phyloP scores from a whole-genome alignment of 441 rosid species.

The Erysimum pusillum region DNA sequence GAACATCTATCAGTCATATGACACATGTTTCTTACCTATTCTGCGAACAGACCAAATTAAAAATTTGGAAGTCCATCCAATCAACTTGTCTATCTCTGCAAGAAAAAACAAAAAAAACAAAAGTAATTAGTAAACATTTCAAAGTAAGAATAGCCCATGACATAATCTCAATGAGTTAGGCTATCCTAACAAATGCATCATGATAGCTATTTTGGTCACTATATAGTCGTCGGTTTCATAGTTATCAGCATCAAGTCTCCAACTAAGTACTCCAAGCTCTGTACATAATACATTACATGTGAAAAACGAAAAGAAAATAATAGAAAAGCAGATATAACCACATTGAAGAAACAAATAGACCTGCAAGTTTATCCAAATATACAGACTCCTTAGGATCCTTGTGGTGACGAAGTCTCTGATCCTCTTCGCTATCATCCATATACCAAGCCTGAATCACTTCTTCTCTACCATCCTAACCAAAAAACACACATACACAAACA shows the following conservation, averaged over 20 bases:
- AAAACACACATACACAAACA: not conserved
- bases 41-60: too few relatives aligned
- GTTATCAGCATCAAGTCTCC: constrained; percentile 90
- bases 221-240: constrained; percentile 76
- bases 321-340: not conserved
- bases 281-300: constrained; percentile 27
- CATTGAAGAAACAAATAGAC: constrained; percentile 44
- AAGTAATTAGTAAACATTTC: too few relatives aligned
- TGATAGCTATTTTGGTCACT: too few relatives aligned
- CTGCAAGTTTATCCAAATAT: constrained; percentile 75
- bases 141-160: too few relatives aligned
- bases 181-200: too few relatives aligned
- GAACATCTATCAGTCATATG: too few relatives aligned
- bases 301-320: too few relatives aligned
- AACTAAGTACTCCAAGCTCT: constrained; percentile 93
- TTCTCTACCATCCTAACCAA: constrained; percentile 66
- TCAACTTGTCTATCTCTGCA: too few relatives aligned
- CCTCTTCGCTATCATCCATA: constrained; percentile 83
- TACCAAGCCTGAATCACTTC: constrained; percentile 95
- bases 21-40: too few relatives aligned
- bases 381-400: constrained; percentile 77
- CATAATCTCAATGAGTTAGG: too few relatives aligned
- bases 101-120: too few relatives aligned
- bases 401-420: constrained; percentile 91
- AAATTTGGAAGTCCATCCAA: too few relatives aligned